Evolutionary conservation across 2,329 filamentous ascomycete genomes (phyloP).

Genomic region (Coleophoma cylindrospora): DNA sequence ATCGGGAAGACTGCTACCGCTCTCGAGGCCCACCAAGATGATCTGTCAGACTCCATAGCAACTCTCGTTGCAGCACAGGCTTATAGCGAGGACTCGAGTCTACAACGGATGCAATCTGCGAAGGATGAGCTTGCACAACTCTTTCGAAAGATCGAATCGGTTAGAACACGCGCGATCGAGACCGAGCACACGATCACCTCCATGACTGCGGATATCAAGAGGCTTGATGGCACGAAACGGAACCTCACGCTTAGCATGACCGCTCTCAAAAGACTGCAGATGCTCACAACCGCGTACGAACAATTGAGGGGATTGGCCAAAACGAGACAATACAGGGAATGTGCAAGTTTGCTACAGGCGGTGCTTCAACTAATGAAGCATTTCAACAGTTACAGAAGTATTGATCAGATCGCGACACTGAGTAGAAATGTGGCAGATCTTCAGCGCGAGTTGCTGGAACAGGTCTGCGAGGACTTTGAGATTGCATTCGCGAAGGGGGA

Average conservation of each 20-base stretch:
- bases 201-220: slow-evolving; percentile 99
- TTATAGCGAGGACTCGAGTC: slow-evolving; percentile 78
- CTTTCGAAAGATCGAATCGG: slow-evolving; percentile 91
- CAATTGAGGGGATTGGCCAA: slow-evolving; percentile 81
- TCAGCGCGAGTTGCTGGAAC: slow-evolving; percentile 87
- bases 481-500: slow-evolving; percentile 88
- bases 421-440: slow-evolving; percentile 91
- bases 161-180: slow-evolving; percentile 81
- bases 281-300: slow-evolving; percentile 98
- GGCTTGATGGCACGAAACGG: slow-evolving; percentile 91
- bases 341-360: slow-evolving; percentile 86
- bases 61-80: slow-evolving; percentile 70
- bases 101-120: slow-evolving; percentile 85
- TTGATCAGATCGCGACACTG: slow-evolving; percentile 93
- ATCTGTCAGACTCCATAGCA: slow-evolving; percentile 73
- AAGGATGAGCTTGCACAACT: slow-evolving; percentile 85
- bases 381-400: slow-evolving; percentile 96
- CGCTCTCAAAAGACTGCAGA: slow-evolving; percentile 91
- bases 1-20: slow-evolving; percentile 69
- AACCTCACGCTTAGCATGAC: slow-evolving; percentile 98
- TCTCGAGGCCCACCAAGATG: slow-evolving; percentile 73
- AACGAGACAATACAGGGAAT: slow-evolving; percentile 89
- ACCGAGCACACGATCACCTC: slow-evolving; percentile 95
- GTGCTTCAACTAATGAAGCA: slow-evolving; percentile 97
- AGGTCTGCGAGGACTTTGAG: slow-evolving; percentile 99